Percentiles rank a stretch among this genome's conserved stretches.
Evolutionary conservation across 176 grass and related monocot genomes (phyloP).

Genomic region (Neostapfia colusana): DNA sequence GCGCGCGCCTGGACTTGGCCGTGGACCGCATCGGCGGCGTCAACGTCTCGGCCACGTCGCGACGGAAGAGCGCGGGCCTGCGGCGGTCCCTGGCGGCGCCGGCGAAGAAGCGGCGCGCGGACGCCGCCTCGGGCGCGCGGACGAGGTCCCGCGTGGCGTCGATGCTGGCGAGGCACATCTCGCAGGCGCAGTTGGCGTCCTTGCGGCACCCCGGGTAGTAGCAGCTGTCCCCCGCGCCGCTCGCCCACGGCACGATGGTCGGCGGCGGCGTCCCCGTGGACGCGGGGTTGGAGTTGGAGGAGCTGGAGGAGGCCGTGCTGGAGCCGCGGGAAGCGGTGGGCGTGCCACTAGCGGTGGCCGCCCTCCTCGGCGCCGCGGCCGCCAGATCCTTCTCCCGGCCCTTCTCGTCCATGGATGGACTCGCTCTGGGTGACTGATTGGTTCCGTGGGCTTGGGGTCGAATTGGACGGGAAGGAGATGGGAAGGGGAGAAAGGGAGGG

Average conservation of each 20-base stretch:
- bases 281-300: slow-evolving; percentile 33
- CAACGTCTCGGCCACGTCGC: slow-evolving; percentile 18
- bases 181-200: slow-evolving; percentile 85
- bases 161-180: slow-evolving; percentile 90
- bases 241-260: slow-evolving; percentile 32
- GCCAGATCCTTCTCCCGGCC: slow-evolving; percentile 22
- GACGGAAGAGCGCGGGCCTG: slow-evolving; percentile 27
- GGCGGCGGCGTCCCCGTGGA: slow-evolving; percentile 20
- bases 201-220: slow-evolving; percentile 84
- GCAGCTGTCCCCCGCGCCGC: slow-evolving; percentile 22
- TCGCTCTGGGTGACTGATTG: not conserved
- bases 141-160: slow-evolving; percentile 83
- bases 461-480: not conserved
- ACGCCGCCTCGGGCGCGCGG: slow-evolving; percentile 39
- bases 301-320: slow-evolving; percentile 46
- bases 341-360: slow-evolving; percentile 25
- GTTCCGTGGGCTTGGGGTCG: not conserved
- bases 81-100: slow-evolving; percentile 8
- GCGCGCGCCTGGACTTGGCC: slow-evolving; percentile 42
- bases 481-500: not conserved
- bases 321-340: slow-evolving; percentile 33
- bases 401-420: slow-evolving; percentile 59
- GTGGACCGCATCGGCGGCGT: slow-evolving; percentile 60
- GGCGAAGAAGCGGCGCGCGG: slow-evolving; percentile 48
- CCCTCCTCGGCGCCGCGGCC: slow-evolving; percentile 9